phyloP scores from a whole-genome alignment of 768 basidiomycete species.

The Boletus rubescentipes region DNA sequence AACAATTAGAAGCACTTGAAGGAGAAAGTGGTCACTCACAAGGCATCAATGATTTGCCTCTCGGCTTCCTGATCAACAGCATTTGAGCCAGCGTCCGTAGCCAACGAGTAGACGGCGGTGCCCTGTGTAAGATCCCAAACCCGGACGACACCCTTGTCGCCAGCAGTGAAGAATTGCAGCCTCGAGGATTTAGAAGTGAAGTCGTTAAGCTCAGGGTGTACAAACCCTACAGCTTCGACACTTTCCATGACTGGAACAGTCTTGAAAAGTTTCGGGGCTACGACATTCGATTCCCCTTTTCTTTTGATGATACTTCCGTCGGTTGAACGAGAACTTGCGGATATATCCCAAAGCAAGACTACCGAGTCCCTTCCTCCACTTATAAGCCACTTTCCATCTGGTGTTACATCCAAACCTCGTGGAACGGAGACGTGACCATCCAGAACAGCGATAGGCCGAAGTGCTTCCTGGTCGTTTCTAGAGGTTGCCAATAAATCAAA shows the following conservation, averaged over 20 bases:
- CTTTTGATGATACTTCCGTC: constrained; percentile 25
- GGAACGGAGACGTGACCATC: constrained; percentile 97
- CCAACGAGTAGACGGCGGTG: constrained; percentile 58
- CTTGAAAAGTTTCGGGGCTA: constrained; percentile 60
- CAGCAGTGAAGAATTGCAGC: constrained; percentile 82
- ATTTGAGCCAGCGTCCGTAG: constrained; percentile 37
- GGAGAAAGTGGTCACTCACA: constrained; percentile 55
- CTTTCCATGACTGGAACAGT: constrained; percentile 85
- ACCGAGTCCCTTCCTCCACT: constrained; percentile 94
- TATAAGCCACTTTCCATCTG: constrained; percentile 86
- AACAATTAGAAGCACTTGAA: constrained; percentile 16
- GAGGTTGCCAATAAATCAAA: constrained; percentile 79
- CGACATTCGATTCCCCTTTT: constrained; percentile 46
- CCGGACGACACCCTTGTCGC: constrained; percentile 82
- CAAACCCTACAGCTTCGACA: constrained; percentile 81
- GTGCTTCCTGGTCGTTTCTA: constrained; percentile 51
- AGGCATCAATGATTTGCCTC: constrained; percentile 74
- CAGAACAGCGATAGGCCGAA: constrained; percentile 75
- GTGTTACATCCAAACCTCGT: constrained; percentile 80
- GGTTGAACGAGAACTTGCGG: constrained; percentile 7
- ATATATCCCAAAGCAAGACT: constrained; percentile 88
- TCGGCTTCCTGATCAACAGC: constrained; percentile 68
- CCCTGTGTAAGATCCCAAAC: constrained; percentile 82
- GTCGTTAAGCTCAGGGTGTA: constrained; percentile 49
- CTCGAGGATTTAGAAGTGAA: constrained; percentile 33